Evolutionary conservation across 441 rosid genomes (phyloP).

Genomic region (Populus hybrid): DNA sequence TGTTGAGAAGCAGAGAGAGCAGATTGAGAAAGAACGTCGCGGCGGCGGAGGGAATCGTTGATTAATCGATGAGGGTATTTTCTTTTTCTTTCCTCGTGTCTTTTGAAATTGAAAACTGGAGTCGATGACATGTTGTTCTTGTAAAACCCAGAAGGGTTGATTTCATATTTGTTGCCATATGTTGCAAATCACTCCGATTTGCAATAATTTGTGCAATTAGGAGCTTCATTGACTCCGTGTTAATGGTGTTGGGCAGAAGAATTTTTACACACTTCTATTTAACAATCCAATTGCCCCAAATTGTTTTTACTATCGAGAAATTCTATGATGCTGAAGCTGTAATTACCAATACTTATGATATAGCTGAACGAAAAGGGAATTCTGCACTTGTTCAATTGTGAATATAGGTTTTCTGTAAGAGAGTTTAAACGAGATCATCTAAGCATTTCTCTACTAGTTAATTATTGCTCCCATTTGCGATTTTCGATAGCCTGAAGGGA

Average conservation of each 20-base stretch:
- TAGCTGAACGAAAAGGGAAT: no score
- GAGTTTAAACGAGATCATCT: neutral
- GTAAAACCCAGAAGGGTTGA: neutral
- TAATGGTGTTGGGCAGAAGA: neutral
- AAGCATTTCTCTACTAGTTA: neutral
- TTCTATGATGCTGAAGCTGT: neutral
- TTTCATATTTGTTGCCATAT: neutral
- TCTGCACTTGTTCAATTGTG: neutral
- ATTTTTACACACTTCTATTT: neutral
- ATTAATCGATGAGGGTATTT: neutral
- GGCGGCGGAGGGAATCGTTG: constrained; percentile 42
- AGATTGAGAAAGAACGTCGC: constrained; percentile 48
- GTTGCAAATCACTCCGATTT: neutral
- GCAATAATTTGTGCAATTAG: neutral
- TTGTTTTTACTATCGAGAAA: neutral
- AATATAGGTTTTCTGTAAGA: neutral
- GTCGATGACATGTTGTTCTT: neutral
- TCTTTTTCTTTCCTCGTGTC: no score
- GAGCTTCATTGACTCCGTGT: neutral
- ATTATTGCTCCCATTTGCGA: no score
- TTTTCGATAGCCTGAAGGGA: neutral
- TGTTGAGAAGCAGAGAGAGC: constrained; percentile 66
- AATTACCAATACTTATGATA: neutral
- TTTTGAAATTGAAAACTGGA: neutral
- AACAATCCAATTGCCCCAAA: neutral